Evolutionary conservation across 2,329 filamentous ascomycete genomes (phyloP).

Genomic region (Claviceps sp.): DNA sequence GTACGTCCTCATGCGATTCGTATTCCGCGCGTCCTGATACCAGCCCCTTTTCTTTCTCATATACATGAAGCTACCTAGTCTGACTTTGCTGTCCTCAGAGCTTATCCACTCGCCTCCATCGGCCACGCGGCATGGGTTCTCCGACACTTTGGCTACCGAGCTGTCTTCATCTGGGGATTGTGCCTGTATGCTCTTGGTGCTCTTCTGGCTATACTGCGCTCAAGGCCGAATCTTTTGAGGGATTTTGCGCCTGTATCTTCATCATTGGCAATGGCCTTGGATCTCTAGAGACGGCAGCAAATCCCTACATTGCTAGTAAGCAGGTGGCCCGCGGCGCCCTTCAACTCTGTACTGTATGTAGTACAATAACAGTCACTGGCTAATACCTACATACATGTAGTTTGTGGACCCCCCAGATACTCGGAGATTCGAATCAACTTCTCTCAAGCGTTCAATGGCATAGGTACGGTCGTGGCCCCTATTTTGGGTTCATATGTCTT

Average conservation of each 20-base stretch:
- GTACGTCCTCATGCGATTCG: slow-evolving; percentile 23
- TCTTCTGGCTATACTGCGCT: slow-evolving; percentile 42
- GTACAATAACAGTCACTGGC: not conserved
- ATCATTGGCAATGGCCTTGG: slow-evolving; percentile 62
- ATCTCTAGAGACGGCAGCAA: slow-evolving; percentile 64
- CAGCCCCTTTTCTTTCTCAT: too few relatives aligned
- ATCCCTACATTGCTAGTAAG: slow-evolving; percentile 53
- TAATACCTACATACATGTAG: slow-evolving; percentile 4
- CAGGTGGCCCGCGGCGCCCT: too few relatives aligned
- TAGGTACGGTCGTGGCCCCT: slow-evolving; percentile 60
- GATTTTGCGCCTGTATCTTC: slow-evolving; percentile 61
- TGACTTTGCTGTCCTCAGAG: slow-evolving; percentile 20
- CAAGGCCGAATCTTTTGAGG: slow-evolving; percentile 52
- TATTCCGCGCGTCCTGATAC: not conserved
- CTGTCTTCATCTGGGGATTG: slow-evolving; percentile 56
- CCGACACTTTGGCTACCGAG: slow-evolving; percentile 50
- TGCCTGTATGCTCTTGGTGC: slow-evolving; percentile 51
- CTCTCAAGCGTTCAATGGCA: slow-evolving; percentile 64
- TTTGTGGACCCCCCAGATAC: slow-evolving; percentile 50
- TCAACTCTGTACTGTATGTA: not conserved
- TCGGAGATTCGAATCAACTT: slow-evolving; percentile 64
- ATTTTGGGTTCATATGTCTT: slow-evolving; percentile 62
- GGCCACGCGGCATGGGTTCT: slow-evolving; percentile 51
- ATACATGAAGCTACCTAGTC: not conserved
- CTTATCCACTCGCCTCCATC: slow-evolving; percentile 57